Conservation (phyloP, 768 basidiomycete genomes). For the Hericium rajendrae region DNA sequence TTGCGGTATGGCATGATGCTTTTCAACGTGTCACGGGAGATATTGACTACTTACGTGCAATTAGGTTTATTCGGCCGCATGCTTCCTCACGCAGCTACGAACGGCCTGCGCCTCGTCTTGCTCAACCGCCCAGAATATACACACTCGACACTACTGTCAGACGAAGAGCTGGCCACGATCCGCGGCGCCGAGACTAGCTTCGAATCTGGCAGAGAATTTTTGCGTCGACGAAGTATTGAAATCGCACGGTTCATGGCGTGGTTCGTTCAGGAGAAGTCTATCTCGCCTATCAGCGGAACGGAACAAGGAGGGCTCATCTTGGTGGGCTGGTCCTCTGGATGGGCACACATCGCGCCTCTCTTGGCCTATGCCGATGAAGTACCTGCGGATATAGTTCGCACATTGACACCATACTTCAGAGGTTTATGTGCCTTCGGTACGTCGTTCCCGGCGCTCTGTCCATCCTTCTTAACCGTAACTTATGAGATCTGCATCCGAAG, state of each 20-base stretch:
- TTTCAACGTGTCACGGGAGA: neutral
- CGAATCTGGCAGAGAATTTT: neutral
- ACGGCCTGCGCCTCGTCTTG: slow-evolving; percentile 26
- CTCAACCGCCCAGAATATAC: slow-evolving; percentile 28
- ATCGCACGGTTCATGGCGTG: neutral
- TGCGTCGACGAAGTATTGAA: neutral
- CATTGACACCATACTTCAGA: neutral
- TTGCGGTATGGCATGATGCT: slow-evolving; percentile 6
- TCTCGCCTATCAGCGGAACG: neutral
- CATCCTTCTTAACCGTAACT: no score
- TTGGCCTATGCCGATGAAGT: neutral
- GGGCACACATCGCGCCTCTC: neutral
- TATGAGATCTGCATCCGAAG: no score
- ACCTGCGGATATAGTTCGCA: neutral
- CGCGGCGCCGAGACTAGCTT: slow-evolving; percentile 7
- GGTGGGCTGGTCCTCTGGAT: slow-evolving; percentile 1
- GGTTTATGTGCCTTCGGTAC: neutral
- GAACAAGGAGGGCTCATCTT: neutral
- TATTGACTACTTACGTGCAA: slow-evolving; percentile 1
- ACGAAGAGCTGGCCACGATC: slow-evolving; percentile 18
- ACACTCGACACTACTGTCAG: slow-evolving; percentile 25
- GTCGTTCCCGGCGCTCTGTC: no score
- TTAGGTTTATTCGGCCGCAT: slow-evolving; percentile 22
- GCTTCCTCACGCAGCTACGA: slow-evolving; percentile 15
- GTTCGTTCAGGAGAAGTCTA: neutral